Conservation (phyloP, 225 moss, liverwort and hornwort species). For the Pleurozium schreberi region DNA sequence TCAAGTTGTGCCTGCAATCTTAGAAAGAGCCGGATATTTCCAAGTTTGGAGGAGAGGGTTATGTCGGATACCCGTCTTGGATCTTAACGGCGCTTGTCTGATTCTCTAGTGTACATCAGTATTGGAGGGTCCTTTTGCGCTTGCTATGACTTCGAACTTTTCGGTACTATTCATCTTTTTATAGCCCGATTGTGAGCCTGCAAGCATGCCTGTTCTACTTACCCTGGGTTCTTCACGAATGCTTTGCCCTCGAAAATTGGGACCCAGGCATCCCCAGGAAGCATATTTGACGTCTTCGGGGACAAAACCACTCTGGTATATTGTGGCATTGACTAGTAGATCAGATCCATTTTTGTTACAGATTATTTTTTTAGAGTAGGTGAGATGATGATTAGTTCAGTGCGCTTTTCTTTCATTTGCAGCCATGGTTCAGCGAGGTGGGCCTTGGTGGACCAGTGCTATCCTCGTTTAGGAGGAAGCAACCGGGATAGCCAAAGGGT, state of each 20-base stretch:
- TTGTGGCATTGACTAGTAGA: not conserved
- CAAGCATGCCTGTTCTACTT: not conserved
- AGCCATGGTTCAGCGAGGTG: not conserved
- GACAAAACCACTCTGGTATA: not conserved
- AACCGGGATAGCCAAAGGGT: not conserved
- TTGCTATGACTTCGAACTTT: not conserved
- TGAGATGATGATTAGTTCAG: not conserved
- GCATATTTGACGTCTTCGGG: not conserved
- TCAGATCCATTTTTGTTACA: not conserved
- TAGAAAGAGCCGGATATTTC: not conserved
- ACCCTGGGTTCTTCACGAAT: not conserved
- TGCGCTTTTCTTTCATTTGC: not conserved
- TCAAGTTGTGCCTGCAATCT: not conserved
- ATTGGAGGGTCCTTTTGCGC: not conserved
- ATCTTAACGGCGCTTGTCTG: not conserved
- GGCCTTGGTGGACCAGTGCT: not conserved
- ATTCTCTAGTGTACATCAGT: not conserved
- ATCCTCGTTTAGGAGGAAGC: not conserved
- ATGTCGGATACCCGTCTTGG: not conserved
- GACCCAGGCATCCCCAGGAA: not conserved
- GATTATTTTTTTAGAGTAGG: not conserved
- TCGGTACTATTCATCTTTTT: too few relatives aligned
- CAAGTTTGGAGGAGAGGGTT: not conserved
- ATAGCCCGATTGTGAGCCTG: not conserved
- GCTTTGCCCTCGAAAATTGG: not conserved